phyloP scores from a whole-genome alignment of 495 filamentous ascomycete species.

The Massariosphaeria phaeospora region DNA sequence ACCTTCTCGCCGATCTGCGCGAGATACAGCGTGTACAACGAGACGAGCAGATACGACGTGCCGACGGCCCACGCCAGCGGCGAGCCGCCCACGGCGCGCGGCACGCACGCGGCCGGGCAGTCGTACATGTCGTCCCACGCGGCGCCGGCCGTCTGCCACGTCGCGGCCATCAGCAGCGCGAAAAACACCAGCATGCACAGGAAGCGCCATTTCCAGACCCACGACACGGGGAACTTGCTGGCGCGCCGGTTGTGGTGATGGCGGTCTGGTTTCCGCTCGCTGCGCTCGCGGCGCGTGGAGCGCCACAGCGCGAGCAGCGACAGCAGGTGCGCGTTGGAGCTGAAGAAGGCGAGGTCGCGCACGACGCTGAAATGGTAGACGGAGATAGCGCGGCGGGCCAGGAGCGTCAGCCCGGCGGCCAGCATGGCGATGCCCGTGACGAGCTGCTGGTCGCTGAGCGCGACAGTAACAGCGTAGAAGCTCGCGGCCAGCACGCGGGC shows the following conservation, averaged over 20 bases:
- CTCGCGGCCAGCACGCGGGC: no score
- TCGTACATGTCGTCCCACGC: neutral
- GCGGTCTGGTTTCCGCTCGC: neutral
- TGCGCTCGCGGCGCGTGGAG: neutral
- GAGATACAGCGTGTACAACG: neutral
- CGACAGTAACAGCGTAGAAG: no score
- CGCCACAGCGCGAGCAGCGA: conserved; percentile 1
- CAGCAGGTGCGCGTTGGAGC: conserved; percentile 5
- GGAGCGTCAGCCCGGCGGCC: no score
- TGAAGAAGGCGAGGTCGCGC: conserved; percentile 5
- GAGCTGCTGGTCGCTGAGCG: no score
- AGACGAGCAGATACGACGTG: neutral
- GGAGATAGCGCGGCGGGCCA: no score
- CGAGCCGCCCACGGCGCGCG: neutral
- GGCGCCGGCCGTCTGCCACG: neutral
- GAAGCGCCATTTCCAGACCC: neutral
- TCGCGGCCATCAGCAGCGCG: neutral
- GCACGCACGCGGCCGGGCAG: conserved; percentile 2
- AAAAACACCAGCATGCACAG: neutral
- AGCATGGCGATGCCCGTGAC: no score
- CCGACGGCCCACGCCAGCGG: neutral
- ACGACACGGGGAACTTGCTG: neutral
- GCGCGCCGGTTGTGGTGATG: no score
- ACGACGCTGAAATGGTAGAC: conserved; percentile 6
- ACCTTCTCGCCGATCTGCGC: neutral